These are phyloP conservation scores for Penicillium antarcticum DNA, from an alignment of 495 filamentous ascomycete species.

Conservation along the genomic window DNA sequence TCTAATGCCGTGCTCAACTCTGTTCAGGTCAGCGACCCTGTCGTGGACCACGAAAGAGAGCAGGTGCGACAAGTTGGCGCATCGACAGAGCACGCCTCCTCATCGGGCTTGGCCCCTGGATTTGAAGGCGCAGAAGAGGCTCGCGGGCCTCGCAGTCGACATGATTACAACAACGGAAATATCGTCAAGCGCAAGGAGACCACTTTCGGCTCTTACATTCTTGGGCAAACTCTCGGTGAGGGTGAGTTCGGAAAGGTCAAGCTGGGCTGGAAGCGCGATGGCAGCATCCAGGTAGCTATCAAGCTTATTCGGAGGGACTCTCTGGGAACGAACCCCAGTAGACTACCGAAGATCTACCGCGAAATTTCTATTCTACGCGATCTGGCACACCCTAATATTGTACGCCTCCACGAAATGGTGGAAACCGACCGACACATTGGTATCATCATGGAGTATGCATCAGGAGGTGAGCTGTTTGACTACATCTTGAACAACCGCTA, in stretches of 20 bases:
- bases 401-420: conserved; percentile 96
- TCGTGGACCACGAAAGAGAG: conserved; percentile 75
- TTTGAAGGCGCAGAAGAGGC: conserved; percentile 58
- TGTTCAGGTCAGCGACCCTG: conserved; percentile 73
- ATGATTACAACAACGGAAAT: conserved; percentile 63
- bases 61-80: conserved; percentile 66
- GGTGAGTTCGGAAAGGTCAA: conserved; percentile 99
- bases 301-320: conserved; percentile 94
- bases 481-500: conserved; percentile 96
- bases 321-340: conserved; percentile 78
- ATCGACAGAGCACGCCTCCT: conserved; percentile 49
- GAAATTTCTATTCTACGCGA: conserved; percentile 88
- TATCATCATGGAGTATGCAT: conserved; percentile 97
- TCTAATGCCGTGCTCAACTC: conserved; percentile 64
- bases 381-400: conserved; percentile 92
- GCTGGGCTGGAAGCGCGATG: conserved; percentile 97
- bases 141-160: conserved; percentile 65
- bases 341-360: conserved; percentile 93
- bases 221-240: conserved; percentile 96
- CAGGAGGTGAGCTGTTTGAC: conserved; percentile 96
- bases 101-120: conserved; percentile 52
- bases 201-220: conserved; percentile 89
- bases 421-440: conserved; percentile 95
- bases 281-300: conserved; percentile 92
- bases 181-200: conserved; percentile 65